These are phyloP conservation scores for Breviolum minutum DNA, from an alignment of 73 alveolate species.

Conservation along the genomic window DNA sequence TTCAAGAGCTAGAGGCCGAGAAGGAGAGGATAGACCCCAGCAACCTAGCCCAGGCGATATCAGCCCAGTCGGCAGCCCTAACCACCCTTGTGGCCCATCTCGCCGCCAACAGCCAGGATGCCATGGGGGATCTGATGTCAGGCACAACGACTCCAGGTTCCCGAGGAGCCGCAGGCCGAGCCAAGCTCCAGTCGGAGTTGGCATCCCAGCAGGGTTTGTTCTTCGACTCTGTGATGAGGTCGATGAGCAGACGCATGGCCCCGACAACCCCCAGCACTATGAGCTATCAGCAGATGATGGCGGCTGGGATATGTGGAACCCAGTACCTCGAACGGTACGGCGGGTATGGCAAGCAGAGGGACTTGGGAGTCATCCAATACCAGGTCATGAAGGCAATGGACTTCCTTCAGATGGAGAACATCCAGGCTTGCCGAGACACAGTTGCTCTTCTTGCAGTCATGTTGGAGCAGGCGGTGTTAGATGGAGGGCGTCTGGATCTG, in stretches of 20 bases:
- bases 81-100: too few species aligned
- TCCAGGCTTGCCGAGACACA: background rate
- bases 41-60: too few species aligned
- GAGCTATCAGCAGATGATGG: background rate
- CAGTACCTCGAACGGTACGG: background rate
- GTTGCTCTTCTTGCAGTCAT: background rate
- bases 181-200: too few species aligned
- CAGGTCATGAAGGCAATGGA: background rate
- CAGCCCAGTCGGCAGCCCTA: too few species aligned
- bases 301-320: background rate
- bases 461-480: constrained; percentile 1
- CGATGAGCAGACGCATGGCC: background rate
- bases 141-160: background rate
- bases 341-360: background rate
- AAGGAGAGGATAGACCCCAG: too few species aligned
- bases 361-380: background rate
- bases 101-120: background rate
- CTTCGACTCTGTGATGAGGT: background rate
- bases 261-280: background rate
- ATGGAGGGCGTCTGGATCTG: background rate
- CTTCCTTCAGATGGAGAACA: background rate
- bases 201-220: too few species aligned
- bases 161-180: too few species aligned
- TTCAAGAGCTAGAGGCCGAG: too few species aligned
- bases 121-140: background rate